A percentile compares a stretch with the other conserved stretches of the same genome.
Evolutionary conservation across 2,329 filamentous ascomycete species (phyloP).

Genomic region (Huntiella savannae): DNA sequence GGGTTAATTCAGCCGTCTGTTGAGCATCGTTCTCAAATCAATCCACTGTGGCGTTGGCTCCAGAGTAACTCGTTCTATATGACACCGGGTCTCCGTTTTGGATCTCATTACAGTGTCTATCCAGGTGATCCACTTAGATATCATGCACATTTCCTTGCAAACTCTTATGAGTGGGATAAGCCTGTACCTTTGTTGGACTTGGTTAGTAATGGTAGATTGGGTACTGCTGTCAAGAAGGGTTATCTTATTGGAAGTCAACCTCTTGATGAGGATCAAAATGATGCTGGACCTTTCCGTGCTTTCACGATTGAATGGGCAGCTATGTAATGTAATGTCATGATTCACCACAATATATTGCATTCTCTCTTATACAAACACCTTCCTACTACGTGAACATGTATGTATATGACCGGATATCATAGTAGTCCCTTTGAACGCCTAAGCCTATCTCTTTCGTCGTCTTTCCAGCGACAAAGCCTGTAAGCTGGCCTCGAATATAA

Average conservation of each 20-base stretch:
- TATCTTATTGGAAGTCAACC: constrained; percentile 64
- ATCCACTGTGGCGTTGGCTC: constrained; percentile 58
- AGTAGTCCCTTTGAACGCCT: no score
- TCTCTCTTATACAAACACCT: no score
- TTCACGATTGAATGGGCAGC: constrained; percentile 91
- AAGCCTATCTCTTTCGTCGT: no score
- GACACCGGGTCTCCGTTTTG: constrained; percentile 82
- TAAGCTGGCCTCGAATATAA: no score
- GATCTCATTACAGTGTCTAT: constrained; percentile 85
- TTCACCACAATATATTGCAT: not conserved
- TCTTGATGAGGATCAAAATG: constrained; percentile 17
- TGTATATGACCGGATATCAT: no score
- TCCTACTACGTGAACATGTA: no score
- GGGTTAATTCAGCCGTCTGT: constrained; percentile 15
- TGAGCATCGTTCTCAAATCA: constrained; percentile 20
- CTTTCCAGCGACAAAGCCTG: no score
- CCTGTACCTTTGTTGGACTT: constrained; percentile 70
- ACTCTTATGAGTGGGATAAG: constrained; percentile 73
- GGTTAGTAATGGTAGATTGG: constrained; percentile 68
- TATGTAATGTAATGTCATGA: constrained; percentile 38
- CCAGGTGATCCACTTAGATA: constrained; percentile 88
- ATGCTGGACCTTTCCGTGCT: constrained; percentile 35
- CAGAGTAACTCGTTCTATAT: constrained; percentile 58
- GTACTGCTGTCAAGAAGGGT: constrained; percentile 90
- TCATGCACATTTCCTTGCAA: constrained; percentile 83